Base-by-base conservation (phyloP, 768 basidiomycete genomes). In the Termitomyces sp. region DNA sequence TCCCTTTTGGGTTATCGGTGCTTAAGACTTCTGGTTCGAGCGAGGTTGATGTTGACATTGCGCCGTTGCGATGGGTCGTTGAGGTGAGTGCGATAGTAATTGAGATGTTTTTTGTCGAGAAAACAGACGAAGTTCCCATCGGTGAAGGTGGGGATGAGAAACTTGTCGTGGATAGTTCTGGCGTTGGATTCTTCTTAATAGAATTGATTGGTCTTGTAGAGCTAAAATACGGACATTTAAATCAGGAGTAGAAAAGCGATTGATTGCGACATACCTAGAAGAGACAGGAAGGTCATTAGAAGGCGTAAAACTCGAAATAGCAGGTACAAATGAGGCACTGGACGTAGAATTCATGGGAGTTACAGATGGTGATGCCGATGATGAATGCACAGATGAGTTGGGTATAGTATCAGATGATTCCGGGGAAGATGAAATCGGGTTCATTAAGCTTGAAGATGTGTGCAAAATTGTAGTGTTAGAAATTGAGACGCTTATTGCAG, bases 21-120 rank as follows among this genome's bases (percentile, higher is more conserved):
- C 72, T 72, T 44, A 76, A 58, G 3, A 70, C 68, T 7, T 72
- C 73, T 4, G 71, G 68, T 61, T 64, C 62, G 14, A 71, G 57
- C 14, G 60, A 58, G 9, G 66, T 68, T 12, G 67, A 63, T 18
- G 60, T 61, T 20, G 51, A 52, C 5, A 37, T 45, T 5, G 59
- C 62, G 26, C 62, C 60, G 30, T 59, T 37, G 18, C 46, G 46
- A 42, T 36, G 56, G 27, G 61, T 55, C 18, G 65, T 66, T 26
- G 67, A 67, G 33, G 51, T 60, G 22, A 44, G 6, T 33, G 14
- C 3, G 22, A 20, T 42, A 39, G 42, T 43, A 22, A 5, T 44
- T n/a, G 12, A 18, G 5, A 36, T n/a, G 1, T 5, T 22, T 12
- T 22, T 13, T 12, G 53, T 45, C 22, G 32, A 44, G 16, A 24